A percentile compares a stretch with the other conserved stretches of the same genome.
Evolutionary conservation across 2,329 filamentous ascomycete genomes (phyloP).

Genomic region (Colletotrichum plurivorum): DNA sequence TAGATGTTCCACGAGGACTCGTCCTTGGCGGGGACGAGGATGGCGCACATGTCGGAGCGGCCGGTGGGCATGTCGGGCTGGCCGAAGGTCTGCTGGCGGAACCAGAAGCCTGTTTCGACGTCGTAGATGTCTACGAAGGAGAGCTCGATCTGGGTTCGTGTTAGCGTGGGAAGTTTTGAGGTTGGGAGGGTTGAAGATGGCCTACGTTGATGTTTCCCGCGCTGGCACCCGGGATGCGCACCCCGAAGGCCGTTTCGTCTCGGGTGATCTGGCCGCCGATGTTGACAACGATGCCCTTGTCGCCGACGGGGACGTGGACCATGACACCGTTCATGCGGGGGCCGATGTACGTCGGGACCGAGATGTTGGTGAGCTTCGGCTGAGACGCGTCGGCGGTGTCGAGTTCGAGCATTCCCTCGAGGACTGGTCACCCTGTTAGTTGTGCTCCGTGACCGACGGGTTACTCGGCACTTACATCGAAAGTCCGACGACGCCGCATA

Average conservation of each 20-base stretch:
- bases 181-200: not conserved
- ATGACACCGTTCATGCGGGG: slow-evolving; percentile 44
- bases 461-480: slow-evolving; percentile 9
- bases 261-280: slow-evolving; percentile 40
- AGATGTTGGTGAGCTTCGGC: slow-evolving; percentile 43
- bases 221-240: slow-evolving; percentile 4
- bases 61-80: slow-evolving; percentile 38
- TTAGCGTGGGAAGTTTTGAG: not conserved
- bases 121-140: slow-evolving; percentile 43
- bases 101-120: slow-evolving; percentile 42
- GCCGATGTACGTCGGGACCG: slow-evolving; percentile 40
- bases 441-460: not conserved
- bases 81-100: slow-evolving; percentile 43
- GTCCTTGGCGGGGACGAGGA: slow-evolving; percentile 40
- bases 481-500: slow-evolving; percentile 32
- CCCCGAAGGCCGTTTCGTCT: slow-evolving; percentile 32
- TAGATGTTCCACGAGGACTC: slow-evolving; percentile 42
- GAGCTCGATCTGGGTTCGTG: slow-evolving; percentile 32
- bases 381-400: slow-evolving; percentile 26
- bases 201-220: slow-evolving; percentile 23
- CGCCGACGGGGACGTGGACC: slow-evolving; percentile 42
- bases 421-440: slow-evolving; percentile 7
- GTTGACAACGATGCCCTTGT: slow-evolving; percentile 39
- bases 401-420: slow-evolving; percentile 42
- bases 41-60: slow-evolving; percentile 42